Conservation (phyloP, 1,139 yeast genomes). For the Yamadazyma trypodendri region DNA sequence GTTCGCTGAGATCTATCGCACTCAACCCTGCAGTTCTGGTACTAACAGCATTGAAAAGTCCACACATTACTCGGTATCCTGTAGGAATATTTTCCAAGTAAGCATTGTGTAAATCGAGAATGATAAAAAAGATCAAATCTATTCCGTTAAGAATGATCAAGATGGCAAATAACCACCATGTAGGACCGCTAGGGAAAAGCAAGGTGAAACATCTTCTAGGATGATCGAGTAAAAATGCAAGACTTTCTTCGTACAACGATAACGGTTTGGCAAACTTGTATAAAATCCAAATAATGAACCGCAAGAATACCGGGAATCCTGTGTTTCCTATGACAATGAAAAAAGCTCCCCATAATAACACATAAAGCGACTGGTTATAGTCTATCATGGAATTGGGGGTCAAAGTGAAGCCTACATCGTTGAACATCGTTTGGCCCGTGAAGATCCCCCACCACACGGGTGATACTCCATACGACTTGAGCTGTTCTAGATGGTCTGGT, state of each 20-base stretch:
- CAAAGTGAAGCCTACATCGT: conserved; percentile 79
- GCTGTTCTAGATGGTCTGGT: conserved; percentile 37
- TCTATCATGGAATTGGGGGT: conserved; percentile 76
- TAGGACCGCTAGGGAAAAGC: conserved; percentile 86
- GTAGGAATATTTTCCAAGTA: conserved; percentile 51
- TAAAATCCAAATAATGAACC: conserved; percentile 79
- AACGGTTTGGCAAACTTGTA: conserved; percentile 66
- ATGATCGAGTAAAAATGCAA: conserved; percentile 86
- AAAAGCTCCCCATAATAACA: conserved; percentile 60
- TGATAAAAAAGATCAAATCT: conserved; percentile 76
- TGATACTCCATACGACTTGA: conserved; percentile 56
- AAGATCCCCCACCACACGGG: conserved; percentile 95
- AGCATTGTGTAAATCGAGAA: conserved; percentile 63
- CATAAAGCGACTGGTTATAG: conserved; percentile 62
- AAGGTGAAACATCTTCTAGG: conserved; percentile 96
- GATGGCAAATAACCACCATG: conserved; percentile 89
- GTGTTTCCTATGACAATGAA: conserved; percentile 89
- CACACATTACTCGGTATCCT: conserved; percentile 74
- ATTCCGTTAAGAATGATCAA: conserved; percentile 68
- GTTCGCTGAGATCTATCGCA: conserved; percentile 61
- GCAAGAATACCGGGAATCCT: conserved; percentile 80
- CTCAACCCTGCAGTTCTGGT: conserved; percentile 94
- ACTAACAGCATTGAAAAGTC: conserved; percentile 85
- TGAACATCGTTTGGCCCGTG: conserved; percentile 73
- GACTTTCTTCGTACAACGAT: conserved; percentile 67